Conservation (phyloP, 148 eudicot species). For the Nepenthes mirabilis region DNA sequence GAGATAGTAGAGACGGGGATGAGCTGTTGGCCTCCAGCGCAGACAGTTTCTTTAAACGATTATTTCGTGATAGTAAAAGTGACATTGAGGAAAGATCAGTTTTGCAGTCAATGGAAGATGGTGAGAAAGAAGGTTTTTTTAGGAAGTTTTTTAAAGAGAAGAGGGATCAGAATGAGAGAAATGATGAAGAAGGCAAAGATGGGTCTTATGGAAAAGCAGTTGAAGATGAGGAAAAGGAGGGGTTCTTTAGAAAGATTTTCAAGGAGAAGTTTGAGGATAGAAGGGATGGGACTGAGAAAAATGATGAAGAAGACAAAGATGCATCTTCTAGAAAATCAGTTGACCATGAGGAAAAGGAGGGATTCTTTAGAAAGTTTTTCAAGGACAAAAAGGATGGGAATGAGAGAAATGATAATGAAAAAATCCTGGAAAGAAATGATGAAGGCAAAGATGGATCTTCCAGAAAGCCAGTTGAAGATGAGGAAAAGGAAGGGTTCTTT, state of each 20-base stretch:
- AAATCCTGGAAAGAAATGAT: not conserved
- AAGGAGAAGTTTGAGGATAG: slow-evolving; percentile 83
- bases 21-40: slow-evolving; percentile 65
- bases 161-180: slow-evolving; percentile 23
- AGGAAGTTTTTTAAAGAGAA: slow-evolving; percentile 34
- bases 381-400: slow-evolving; percentile 18
- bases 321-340: slow-evolving; percentile 6
- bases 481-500: slow-evolving; percentile 33
- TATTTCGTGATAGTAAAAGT: slow-evolving; percentile 84
- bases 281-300: slow-evolving; percentile 55
- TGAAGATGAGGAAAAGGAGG: slow-evolving; percentile 40
- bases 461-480: slow-evolving; percentile 11
- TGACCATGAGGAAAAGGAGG: slow-evolving; percentile 26
- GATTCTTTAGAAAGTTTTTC: slow-evolving; percentile 34
- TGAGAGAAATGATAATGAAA: not conserved
- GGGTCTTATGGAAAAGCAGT: slow-evolving; percentile 15
- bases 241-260: slow-evolving; percentile 50
- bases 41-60: slow-evolving; percentile 84
- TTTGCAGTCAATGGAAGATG: slow-evolving; percentile 47
- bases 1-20: slow-evolving; percentile 69
- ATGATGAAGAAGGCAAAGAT: slow-evolving; percentile 20
- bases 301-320: slow-evolving; percentile 16
- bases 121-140: slow-evolving; percentile 53
- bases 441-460: not conserved
- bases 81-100: slow-evolving; percentile 53